Evolutionary conservation across 306 rosid species (phyloP).

Genomic region (Vachellia pachyceras): DNA sequence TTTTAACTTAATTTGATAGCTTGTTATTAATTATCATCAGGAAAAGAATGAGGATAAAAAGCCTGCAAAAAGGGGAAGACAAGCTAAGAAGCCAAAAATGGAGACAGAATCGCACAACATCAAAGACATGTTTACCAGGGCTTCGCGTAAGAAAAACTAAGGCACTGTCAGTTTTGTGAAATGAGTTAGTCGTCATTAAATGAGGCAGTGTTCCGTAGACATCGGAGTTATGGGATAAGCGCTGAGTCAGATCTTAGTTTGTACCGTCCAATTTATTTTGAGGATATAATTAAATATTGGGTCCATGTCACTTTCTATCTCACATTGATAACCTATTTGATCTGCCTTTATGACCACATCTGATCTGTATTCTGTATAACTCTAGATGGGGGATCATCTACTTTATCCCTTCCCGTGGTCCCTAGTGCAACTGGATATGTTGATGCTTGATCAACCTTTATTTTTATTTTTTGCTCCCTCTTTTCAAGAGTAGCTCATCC

Average conservation of each 20-base stretch:
- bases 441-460: not conserved
- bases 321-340: not conserved
- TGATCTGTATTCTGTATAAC: not conserved
- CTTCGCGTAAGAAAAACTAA: constrained; percentile 64
- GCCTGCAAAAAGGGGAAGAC: constrained; percentile 62
- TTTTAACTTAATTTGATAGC: constrained; percentile 32
- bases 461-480: not conserved
- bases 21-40: constrained; percentile 40
- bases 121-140: constrained; percentile 81
- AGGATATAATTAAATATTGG: constrained; percentile 13
- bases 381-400: not conserved
- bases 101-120: constrained; percentile 83
- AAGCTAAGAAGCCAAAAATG: constrained; percentile 67
- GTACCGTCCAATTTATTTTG: constrained; percentile 24
- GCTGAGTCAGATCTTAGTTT: constrained; percentile 39
- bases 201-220: not conserved
- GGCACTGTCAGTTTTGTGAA: constrained; percentile 26
- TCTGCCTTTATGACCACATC: not conserved
- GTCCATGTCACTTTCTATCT: constrained; percentile 11
- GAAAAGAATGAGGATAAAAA: constrained; percentile 55
- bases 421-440: not conserved
- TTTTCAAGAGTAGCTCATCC: not conserved
- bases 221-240: constrained; percentile 44
- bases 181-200: not conserved
- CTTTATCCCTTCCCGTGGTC: constrained; percentile 5